Conservation (phyloP, 2,329 filamentous ascomycete genomes). For the Monosporascus sp. region DNA sequence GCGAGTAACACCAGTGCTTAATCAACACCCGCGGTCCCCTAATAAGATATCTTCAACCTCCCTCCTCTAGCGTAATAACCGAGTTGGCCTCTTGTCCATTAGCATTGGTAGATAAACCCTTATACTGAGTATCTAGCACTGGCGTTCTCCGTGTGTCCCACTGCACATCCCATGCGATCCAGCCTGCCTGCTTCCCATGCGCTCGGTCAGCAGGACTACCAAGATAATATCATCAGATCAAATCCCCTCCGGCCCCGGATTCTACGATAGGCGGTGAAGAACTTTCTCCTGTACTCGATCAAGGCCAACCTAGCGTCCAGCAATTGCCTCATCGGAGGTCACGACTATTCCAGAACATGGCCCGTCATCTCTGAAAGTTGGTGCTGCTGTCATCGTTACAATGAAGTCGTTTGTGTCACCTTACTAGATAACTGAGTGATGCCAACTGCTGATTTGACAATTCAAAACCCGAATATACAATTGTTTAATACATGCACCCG, state of each 20-base stretch:
- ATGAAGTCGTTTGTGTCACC: neutral
- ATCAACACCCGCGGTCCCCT: too few species aligned
- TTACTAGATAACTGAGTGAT: conserved; percentile 1
- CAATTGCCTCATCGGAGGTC: neutral
- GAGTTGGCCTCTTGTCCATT: too few species aligned
- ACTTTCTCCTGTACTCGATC: neutral
- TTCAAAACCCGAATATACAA: conserved; percentile 9
- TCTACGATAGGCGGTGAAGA: conserved; percentile 12
- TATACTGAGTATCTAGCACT: too few species aligned
- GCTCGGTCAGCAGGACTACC: conserved; percentile 1
- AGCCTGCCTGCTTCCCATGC: too few species aligned
- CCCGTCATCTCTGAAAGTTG: neutral
- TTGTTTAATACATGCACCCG: conserved; percentile 11
- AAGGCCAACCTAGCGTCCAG: too few species aligned
- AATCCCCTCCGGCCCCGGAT: conserved; percentile 5
- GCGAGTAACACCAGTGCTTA: too few species aligned
- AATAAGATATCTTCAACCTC: too few species aligned
- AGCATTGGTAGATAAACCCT: too few species aligned
- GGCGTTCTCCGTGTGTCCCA: too few species aligned
- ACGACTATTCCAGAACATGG: neutral
- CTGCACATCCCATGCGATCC: too few species aligned
- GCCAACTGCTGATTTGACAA: conserved; percentile 14
- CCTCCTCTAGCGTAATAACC: too few species aligned
- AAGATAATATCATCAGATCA: neutral
- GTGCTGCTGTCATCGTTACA: neutral